Percentiles rank a stretch among this genome's conserved stretches.
phyloP scores from a whole-genome alignment of 1,139 yeast genomes.

The Suhomyces bolitotheri region DNA sequence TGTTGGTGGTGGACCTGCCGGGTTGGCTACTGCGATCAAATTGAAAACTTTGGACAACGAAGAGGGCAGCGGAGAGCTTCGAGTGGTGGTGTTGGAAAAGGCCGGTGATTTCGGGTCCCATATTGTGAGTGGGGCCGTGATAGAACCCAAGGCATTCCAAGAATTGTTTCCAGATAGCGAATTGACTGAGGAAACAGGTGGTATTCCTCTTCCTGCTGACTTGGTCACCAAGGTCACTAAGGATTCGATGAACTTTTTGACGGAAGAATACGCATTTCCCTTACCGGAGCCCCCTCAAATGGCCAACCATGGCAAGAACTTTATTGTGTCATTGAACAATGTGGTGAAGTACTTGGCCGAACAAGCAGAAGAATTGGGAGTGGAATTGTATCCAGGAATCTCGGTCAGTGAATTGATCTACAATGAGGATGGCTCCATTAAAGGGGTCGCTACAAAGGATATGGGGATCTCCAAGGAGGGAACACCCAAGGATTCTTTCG shows the following conservation, averaged over 20 bases:
- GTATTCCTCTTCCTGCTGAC: conserved; percentile 75
- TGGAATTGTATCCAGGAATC: conserved; percentile 89
- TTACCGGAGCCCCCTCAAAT: conserved; percentile 94
- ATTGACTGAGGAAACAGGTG: conserved; percentile 41
- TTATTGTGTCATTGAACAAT: conserved; percentile 78
- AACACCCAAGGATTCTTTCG: conserved; percentile 74
- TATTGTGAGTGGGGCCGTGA: conserved; percentile 88
- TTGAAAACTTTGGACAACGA: conserved; percentile 81
- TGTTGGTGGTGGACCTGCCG: conserved; percentile 98
- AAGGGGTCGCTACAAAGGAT: conserved; percentile 93
- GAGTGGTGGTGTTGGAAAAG: conserved; percentile 89
- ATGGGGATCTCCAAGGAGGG: conserved; percentile 80
- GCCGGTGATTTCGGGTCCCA: conserved; percentile 93
- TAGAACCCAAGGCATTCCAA: conserved; percentile 83
- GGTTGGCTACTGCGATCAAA: conserved; percentile 88
- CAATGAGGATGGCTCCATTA: conserved; percentile 56
- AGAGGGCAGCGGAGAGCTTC: conserved; percentile 62
- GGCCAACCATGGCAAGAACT: conserved; percentile 77
- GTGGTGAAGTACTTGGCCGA: conserved; percentile 83
- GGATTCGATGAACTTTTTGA: conserved; percentile 69
- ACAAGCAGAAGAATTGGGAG: conserved; percentile 90
- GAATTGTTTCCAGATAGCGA: conserved; percentile 84
- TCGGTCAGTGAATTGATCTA: conserved; percentile 82
- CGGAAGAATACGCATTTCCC: conserved; percentile 57
- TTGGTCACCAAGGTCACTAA: conserved; percentile 69